Base-by-base conservation (phyloP, 1,284 basidiomycete species). In the Anthracocystis panici-leucophaei region DNA sequence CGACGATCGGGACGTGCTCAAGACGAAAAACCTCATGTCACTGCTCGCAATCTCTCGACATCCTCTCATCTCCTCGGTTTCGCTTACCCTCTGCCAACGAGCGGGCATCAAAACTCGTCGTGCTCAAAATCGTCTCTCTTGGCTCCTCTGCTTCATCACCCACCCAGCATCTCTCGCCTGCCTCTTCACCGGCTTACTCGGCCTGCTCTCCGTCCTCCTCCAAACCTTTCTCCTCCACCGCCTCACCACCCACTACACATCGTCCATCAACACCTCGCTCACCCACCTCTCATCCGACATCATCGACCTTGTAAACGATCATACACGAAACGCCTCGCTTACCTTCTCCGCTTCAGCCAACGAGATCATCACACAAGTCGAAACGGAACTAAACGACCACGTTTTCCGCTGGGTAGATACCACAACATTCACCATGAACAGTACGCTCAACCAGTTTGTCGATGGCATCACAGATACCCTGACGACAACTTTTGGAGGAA, bases 381-480 rank as follows among this genome's bases (percentile, higher is more conserved):
- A 97, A 85, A 87, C 87, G 40, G 89, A 90, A 12, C 90, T 98
- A 85, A 94, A 98, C 85, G 86, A 92, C 40, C 57, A 79, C 35
- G 67, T 80, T 11, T 96, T 98, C 71, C 92, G 93, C 18, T 98
- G 95, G 95, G 91, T 98, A 55, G 94, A 97, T 81, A 89, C 88
- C n/a, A 97, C 95, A 1, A 95, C 94, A 0, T 90, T 90, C 5
- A 91, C 91, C 7, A 89, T 99, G 74, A 99, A 99, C 65, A 65
- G 79, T 16, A 88, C 88, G 0, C 77, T 89, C 25, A 87, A 86
- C 29, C 84, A 86, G 40, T 88, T 89, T 59, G 87, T 88, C 66
- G 82, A 84, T 61, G 87, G 86, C 10, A 77, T 89, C 55, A 70
- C 72, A 3, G 57, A 56, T 9, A 86, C 73, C 0, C 68, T 78